These are phyloP conservation scores for Digitaria exilis DNA, from an alignment of 202 grass and related monocot species.

Conservation along the genomic window DNA sequence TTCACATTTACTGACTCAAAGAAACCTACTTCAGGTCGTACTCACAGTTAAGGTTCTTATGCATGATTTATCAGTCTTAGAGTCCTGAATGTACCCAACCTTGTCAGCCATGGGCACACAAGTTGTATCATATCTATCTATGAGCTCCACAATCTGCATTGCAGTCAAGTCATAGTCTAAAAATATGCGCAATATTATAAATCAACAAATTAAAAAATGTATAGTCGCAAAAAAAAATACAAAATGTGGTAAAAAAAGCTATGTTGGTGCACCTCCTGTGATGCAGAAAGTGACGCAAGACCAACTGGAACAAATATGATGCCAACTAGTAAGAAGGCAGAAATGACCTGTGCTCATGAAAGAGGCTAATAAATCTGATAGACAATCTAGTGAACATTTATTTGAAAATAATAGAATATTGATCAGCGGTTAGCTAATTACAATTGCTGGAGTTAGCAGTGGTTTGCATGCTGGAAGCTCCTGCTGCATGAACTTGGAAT, in stretches of 20 bases:
- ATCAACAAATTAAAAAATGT: not conserved
- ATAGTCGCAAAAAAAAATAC: too few relatives aligned
- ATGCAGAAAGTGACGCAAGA: slow-evolving; percentile 65
- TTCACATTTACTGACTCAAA: not conserved
- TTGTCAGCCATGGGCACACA: slow-evolving; percentile 56
- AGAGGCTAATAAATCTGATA: not conserved
- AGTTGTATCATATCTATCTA: slow-evolving; percentile 67
- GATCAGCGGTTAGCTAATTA: too few relatives aligned
- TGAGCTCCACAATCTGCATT: slow-evolving; percentile 76
- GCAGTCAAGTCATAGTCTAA: slow-evolving; percentile 32
- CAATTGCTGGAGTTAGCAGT: too few relatives aligned
- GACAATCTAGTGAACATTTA: too few relatives aligned
- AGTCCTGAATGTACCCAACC: slow-evolving; percentile 73
- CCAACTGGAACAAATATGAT: slow-evolving; percentile 82
- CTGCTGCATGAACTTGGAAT: too few relatives aligned
- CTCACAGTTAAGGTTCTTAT: slow-evolving; percentile 64
- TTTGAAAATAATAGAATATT: too few relatives aligned
- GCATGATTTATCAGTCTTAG: slow-evolving; percentile 67
- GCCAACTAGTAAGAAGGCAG: slow-evolving; percentile 63
- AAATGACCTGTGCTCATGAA: slow-evolving; percentile 60
- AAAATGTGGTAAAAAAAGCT: not conserved
- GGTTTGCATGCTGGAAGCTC: too few relatives aligned
- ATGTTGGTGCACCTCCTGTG: slow-evolving; percentile 50
- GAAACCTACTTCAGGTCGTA: slow-evolving; percentile 2
- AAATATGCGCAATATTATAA: not conserved